A percentile compares a stretch with the other conserved stretches of the same genome.
phyloP scores from a whole-genome alignment of 495 filamentous ascomycete species.

The Penicillium alfredii region DNA sequence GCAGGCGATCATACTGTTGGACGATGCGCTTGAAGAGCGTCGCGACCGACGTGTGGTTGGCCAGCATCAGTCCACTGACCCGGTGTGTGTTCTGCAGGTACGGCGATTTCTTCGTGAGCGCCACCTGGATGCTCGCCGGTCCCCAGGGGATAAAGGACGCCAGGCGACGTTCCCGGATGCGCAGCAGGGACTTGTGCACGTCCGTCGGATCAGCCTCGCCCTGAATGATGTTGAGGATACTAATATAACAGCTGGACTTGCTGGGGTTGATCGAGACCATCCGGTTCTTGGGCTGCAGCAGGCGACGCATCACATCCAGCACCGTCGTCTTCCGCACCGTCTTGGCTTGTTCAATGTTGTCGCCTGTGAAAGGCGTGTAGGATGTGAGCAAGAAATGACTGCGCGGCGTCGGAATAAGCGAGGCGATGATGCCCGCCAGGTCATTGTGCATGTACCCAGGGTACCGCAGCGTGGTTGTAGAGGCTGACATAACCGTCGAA shows the following conservation, averaged over 20 bases:
- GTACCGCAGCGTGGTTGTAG: conserved; percentile 91
- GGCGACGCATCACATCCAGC: conserved; percentile 90
- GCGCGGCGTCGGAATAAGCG: conserved; percentile 89
- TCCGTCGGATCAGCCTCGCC: conserved; percentile 97
- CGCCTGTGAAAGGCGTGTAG: conserved; percentile 94
- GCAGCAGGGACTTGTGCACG: conserved; percentile 92
- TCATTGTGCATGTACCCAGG: conserved; percentile 99
- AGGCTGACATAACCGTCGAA: conserved; percentile 97
- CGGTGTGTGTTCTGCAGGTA: conserved; percentile 84
- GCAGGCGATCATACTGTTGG: conserved; percentile 80
- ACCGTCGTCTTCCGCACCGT: conserved; percentile 97
- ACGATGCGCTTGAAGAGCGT: conserved; percentile 94
- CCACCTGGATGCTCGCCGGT: conserved; percentile 96
- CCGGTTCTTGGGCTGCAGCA: conserved; percentile 95
- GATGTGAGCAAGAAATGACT: conserved; percentile 98
- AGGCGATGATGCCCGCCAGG: conserved; percentile 91
- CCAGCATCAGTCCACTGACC: conserved; percentile 94
- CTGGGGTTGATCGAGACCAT: conserved; percentile 96
- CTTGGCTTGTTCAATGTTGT: conserved; percentile 92
- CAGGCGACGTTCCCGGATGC: conserved; percentile 88
- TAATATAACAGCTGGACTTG: conserved; percentile 98
- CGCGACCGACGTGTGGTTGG: conserved; percentile 95
- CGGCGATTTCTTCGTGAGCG: conserved; percentile 90
- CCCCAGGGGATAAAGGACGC: conserved; percentile 99
- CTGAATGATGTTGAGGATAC: conserved; percentile 97